Conservation (phyloP, 2,329 filamentous ascomycete genomes). For the Arthrinium puccinioides region DNA sequence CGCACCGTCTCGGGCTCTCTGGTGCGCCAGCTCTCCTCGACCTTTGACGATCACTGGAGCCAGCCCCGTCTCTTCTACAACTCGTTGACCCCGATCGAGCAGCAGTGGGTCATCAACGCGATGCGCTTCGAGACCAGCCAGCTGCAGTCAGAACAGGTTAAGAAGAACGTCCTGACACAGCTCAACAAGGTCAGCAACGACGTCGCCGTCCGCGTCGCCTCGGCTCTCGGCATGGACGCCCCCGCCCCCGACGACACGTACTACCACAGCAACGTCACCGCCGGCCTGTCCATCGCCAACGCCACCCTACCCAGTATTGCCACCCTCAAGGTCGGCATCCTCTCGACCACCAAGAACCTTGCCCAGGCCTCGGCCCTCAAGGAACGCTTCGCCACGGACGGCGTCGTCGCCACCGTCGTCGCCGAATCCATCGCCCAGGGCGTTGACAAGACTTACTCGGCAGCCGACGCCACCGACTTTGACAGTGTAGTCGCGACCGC, state of each 20-base stretch:
- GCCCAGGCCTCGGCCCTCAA: constrained; percentile 42
- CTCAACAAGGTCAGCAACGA: constrained; percentile 64
- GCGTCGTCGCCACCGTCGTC: constrained; percentile 52
- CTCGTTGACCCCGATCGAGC: constrained; percentile 56
- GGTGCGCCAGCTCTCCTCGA: constrained; percentile 49
- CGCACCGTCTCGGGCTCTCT: constrained; percentile 47
- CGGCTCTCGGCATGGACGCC: constrained; percentile 49
- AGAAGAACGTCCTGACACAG: constrained; percentile 59
- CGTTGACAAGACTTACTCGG: constrained; percentile 58
- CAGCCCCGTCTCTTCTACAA: constrained; percentile 71
- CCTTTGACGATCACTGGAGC: constrained; percentile 65
- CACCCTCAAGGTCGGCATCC: constrained; percentile 56
- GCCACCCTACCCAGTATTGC: constrained; percentile 51
- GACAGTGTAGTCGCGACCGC: constrained; percentile 55
- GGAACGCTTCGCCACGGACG: constrained; percentile 36
- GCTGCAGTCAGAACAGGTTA: constrained; percentile 48
- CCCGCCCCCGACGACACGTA: constrained; percentile 54
- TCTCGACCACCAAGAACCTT: constrained; percentile 42
- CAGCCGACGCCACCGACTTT: constrained; percentile 54
- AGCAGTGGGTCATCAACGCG: constrained; percentile 66
- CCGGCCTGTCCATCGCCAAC: constrained; percentile 52
- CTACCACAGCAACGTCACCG: constrained; percentile 64
- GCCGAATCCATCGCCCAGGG: constrained; percentile 48
- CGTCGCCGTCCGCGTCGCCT: constrained; percentile 56
- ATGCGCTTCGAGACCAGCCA: constrained; percentile 64